These are phyloP conservation scores for Debaryomyces prosopidis DNA, from an alignment of 805 yeast genomes.

Conservation along the genomic window DNA sequence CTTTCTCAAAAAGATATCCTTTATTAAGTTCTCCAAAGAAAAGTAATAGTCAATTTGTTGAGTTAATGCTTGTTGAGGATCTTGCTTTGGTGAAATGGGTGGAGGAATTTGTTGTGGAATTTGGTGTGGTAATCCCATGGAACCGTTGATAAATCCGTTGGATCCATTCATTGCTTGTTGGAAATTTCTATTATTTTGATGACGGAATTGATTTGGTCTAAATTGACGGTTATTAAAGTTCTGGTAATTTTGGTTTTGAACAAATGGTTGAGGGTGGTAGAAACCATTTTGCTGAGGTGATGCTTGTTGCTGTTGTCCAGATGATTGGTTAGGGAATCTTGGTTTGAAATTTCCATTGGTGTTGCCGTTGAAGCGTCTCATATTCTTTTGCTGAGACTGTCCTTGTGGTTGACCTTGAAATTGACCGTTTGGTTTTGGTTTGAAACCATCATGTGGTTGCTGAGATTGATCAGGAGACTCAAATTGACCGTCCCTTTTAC, in stretches of 20 bases:
- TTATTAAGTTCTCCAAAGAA: slow-evolving; percentile 80
- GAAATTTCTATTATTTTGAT: slow-evolving; percentile 16
- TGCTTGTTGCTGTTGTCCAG: slow-evolving; percentile 13
- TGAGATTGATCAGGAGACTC: slow-evolving; percentile 4
- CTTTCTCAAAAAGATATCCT: slow-evolving; percentile 79
- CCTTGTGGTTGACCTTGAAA: background rate
- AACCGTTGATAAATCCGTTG: slow-evolving; percentile 12
- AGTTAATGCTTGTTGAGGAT: slow-evolving; percentile 44
- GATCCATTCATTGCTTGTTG: slow-evolving; percentile 10
- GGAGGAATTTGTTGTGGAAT: slow-evolving; percentile 40
- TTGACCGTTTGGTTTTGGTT: slow-evolving; percentile 9
- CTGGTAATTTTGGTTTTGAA: slow-evolving; percentile 22
- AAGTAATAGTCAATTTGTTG: slow-evolving; percentile 88
- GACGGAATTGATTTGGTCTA: slow-evolving; percentile 21
- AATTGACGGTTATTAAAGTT: slow-evolving; percentile 29
- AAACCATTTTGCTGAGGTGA: slow-evolving; percentile 25
- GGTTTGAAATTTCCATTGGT: slow-evolving; percentile 17
- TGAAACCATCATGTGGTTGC: slow-evolving; percentile 11
- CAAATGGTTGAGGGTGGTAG: slow-evolving; percentile 34
- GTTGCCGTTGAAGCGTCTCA: slow-evolving; percentile 26
- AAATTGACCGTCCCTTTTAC: slow-evolving; percentile 3
- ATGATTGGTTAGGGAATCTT: slow-evolving; percentile 17
- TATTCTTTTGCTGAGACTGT: slow-evolving; percentile 22
- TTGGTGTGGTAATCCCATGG: slow-evolving; percentile 11
- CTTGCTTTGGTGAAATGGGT: slow-evolving; percentile 48